Base-by-base conservation (phyloP, 805 yeast genomes). In the Schwanniomyces sp. region DNA sequence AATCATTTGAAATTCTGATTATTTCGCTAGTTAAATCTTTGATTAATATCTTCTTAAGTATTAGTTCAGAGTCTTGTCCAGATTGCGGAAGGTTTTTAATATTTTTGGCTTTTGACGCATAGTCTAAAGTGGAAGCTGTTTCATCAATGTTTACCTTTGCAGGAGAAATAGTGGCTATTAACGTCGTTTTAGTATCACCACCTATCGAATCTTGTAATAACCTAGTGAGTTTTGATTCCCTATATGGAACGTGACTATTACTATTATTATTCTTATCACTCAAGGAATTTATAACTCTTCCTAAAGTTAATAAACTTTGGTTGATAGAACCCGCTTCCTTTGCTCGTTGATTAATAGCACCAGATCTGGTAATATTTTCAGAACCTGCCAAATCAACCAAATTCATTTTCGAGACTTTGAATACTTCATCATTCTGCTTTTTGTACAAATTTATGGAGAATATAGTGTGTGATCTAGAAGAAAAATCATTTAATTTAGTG, bases 341-440 rank as follows among this genome's bases (percentile, higher is more conserved):
- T 0, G 96, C 97, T 39, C 96, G 76, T 61, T 82, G 86, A 54
- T 87, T 84, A 21, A 81, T 75, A 0, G 97, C 96, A 2, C 99
- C 99, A 0, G 96, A 88, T 57, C 90, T 74, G 52, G 75, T 80
- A 45, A 92, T 85, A 62, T 91, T 91, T 63, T 92, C 99, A 5
- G 96, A 88, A 0, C 99, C 98, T 0, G 98, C 99, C 53, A 92
- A 74, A 69, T 92, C 98, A 5, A 92, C 98, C 18, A 91, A 70
- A 60, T 91, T 89, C 62, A 89, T 76, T 58, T 88, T 89, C 5
- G 90, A 84, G 2, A 79, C 75, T 2, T 71, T 59, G 53, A 63
- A 37, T 44, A 54, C 14, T 39, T 52, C 52, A 27, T 44, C 48
- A 6, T 43, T 26, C 8, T 45, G 74, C 48, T 75, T 76, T 55